phyloP scores from a whole-genome alignment of 371 early-diverging fungal species.

The Mucor irregularis region DNA sequence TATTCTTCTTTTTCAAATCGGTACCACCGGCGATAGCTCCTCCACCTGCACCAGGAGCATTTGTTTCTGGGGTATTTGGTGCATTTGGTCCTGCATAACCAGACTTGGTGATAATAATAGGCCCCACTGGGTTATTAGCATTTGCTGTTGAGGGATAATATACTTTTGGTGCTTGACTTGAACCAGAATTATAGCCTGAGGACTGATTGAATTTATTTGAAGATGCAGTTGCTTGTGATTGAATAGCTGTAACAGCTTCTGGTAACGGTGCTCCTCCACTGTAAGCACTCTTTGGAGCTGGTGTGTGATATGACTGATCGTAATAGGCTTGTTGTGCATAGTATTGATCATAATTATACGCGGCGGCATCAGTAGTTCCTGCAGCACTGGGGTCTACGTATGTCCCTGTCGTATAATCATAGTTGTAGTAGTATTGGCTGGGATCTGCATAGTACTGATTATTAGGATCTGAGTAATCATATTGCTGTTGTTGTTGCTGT shows the following conservation, averaged over 20 bases:
- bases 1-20: too few species aligned
- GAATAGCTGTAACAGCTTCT: conserved; percentile 7
- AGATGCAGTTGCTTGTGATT: neutral
- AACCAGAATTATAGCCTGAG: neutral
- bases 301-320: conserved; percentile 2
- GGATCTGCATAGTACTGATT: conserved; percentile 16
- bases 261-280: conserved; percentile 2
- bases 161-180: conserved; percentile 12
- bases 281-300: neutral
- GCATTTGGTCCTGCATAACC: conserved; percentile 17
- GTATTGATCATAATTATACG: conserved; percentile 35
- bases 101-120: conserved; percentile 17
- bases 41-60: too few species aligned
- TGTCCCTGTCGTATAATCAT: conserved; percentile 29
- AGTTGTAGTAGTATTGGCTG: conserved; percentile 29
- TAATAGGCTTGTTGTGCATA: conserved; percentile 30
- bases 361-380: conserved; percentile 15
- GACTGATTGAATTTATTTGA: neutral
- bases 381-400: conserved; percentile 17
- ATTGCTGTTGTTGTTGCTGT: too few species aligned
- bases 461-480: conserved; percentile 18
- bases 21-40: too few species aligned
- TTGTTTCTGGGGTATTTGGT: neutral
- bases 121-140: conserved; percentile 17
- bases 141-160: conserved; percentile 19